Percentiles rank a stretch among this genome's conserved stretches.
phyloP scores from a whole-genome alignment of 768 basidiomycete genomes.

The Kwoniella shandongensis region DNA sequence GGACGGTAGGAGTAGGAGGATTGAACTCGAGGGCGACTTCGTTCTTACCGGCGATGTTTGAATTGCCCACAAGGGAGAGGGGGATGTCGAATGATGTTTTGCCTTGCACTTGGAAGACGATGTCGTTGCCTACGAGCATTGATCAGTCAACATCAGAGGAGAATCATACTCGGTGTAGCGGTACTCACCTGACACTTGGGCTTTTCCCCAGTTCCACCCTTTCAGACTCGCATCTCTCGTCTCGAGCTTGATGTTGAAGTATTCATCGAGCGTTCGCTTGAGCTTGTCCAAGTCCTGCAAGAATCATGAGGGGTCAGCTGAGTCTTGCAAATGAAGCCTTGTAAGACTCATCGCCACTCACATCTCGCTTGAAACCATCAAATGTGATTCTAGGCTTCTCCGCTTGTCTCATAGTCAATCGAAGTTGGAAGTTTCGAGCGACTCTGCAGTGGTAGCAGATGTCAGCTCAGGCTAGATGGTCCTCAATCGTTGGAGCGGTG shows the following conservation, averaged over 20 bases:
- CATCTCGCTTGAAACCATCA: slow-evolving; percentile 90
- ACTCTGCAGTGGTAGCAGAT: slow-evolving; percentile 56
- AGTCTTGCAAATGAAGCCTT: neutral
- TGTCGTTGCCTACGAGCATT: slow-evolving; percentile 71
- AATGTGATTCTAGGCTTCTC: slow-evolving; percentile 76
- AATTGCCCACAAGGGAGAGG: slow-evolving; percentile 81
- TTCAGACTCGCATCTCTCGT: slow-evolving; percentile 81
- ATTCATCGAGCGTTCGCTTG: slow-evolving; percentile 74
- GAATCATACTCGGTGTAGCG: neutral
- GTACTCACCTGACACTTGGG: slow-evolving; percentile 85
- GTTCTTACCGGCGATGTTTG: slow-evolving; percentile 93
- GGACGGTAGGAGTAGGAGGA: slow-evolving; percentile 28
- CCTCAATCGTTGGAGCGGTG: too few relatives aligned
- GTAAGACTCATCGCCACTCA: slow-evolving; percentile 52
- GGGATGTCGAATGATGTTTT: slow-evolving; percentile 89
- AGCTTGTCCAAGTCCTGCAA: slow-evolving; percentile 89
- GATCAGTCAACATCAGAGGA: too few relatives aligned
- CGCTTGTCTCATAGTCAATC: slow-evolving; percentile 67
- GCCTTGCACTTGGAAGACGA: slow-evolving; percentile 85
- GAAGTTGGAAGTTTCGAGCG: slow-evolving; percentile 85
- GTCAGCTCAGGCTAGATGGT: too few relatives aligned
- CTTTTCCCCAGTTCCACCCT: slow-evolving; percentile 98
- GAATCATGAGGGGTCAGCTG: neutral
- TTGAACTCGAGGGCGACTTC: slow-evolving; percentile 97
- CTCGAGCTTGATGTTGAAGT: slow-evolving; percentile 83